Percentiles rank a stretch among this genome's conserved stretches.
Conservation (phyloP, 129 eudicot genomes). For the Centaurea solstitialis region DNA sequence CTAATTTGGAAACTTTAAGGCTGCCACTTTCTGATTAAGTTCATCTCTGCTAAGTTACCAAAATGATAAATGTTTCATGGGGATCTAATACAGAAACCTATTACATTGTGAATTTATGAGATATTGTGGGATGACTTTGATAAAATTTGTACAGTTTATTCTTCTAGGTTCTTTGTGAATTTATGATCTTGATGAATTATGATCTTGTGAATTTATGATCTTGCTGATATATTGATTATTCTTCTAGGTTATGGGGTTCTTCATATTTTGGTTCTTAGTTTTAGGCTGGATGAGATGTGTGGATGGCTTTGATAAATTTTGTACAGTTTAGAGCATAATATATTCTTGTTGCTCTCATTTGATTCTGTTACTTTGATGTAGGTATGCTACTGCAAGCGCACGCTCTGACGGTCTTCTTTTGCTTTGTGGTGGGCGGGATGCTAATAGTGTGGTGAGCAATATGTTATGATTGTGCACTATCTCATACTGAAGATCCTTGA, state of each 20-base stretch:
- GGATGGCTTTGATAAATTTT: neutral
- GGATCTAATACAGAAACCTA: neutral
- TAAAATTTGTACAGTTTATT: neutral
- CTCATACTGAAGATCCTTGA: neutral
- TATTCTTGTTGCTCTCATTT: neutral
- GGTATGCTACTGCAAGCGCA: constrained; percentile 99
- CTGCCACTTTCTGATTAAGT: constrained; percentile 8
- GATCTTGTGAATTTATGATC: neutral
- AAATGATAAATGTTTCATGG: neutral
- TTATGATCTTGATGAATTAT: neutral
- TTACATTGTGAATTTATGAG: neutral
- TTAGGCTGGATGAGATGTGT: neutral
- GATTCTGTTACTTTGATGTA: constrained; percentile 28
- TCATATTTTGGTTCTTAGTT: neutral
- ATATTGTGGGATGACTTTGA: neutral
- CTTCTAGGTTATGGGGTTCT: neutral
- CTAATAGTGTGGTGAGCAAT: constrained; percentile 88
- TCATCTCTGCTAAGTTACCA: neutral
- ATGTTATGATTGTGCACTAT: neutral
- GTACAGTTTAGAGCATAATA: neutral
- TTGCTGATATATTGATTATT: neutral
- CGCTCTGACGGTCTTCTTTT: constrained; percentile 99
- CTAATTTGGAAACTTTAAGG: neutral
- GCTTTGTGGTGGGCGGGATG: constrained; percentile 99
- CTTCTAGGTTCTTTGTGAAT: constrained; percentile 1